Evolutionary conservation across 345 rosid species (phyloP).

Genomic region (Lagerstroemia speciosa): DNA sequence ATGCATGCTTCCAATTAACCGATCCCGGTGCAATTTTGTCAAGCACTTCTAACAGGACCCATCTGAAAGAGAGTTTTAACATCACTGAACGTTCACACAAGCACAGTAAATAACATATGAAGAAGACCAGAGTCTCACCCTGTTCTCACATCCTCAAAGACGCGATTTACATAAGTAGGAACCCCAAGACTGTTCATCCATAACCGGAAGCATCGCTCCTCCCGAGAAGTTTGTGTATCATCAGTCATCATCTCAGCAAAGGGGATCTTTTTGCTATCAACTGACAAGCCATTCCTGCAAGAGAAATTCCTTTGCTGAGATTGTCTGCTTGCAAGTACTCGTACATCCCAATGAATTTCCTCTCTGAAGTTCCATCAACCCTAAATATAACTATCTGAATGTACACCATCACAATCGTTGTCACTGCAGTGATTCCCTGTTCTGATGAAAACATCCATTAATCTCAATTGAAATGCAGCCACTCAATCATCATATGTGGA

Average conservation of each 20-base stretch:
- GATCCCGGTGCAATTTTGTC: constrained; percentile 63
- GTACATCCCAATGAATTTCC: no score
- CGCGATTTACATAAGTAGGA: constrained; percentile 62
- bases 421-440: no score
- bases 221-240: constrained; percentile 88
- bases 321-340: neutral
- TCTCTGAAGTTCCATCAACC: neutral
- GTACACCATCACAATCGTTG: no score
- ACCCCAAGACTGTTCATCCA: constrained; percentile 97
- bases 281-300: constrained; percentile 79
- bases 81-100: neutral
- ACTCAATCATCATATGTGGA: no score
- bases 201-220: constrained; percentile 95
- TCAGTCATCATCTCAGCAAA: constrained; percentile 98
- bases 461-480: no score
- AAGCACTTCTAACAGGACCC: constrained; percentile 86
- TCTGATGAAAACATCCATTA: no score
- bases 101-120: neutral
- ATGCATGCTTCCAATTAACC: constrained; percentile 76
- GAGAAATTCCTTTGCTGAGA: constrained; percentile 7
- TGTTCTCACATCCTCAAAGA: constrained; percentile 86
- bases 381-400: neutral
- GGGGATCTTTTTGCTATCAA: constrained; percentile 49
- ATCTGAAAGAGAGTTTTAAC: constrained; percentile 32
- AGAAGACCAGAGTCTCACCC: constrained; percentile 44